phyloP scores from a whole-genome alignment of 805 yeast species.

The Nakazawaea anatomiae region DNA sequence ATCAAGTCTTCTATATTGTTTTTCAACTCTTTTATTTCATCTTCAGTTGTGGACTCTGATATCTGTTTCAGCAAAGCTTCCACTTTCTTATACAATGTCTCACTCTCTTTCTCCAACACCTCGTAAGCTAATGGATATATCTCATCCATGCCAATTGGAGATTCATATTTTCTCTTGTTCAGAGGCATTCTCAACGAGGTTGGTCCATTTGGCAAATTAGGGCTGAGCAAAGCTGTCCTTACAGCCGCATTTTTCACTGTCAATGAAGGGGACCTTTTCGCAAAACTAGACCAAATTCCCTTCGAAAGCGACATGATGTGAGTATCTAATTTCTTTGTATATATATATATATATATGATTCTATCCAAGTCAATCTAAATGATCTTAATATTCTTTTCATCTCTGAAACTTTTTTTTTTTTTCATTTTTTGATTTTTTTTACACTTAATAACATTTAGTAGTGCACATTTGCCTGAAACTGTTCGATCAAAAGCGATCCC shows the following conservation, averaged over 20 bases:
- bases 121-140: slow-evolving; percentile 68
- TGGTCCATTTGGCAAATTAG: slow-evolving; percentile 42
- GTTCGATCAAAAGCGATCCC: too few species aligned
- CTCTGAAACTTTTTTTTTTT: too few species aligned
- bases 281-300: slow-evolving; percentile 30
- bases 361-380: too few species aligned
- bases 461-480: too few species aligned
- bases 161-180: slow-evolving; percentile 46
- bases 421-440: too few species aligned
- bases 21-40: slow-evolving; percentile 18
- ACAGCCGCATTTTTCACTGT: slow-evolving; percentile 21
- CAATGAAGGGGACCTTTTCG: slow-evolving; percentile 25
- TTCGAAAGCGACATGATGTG: slow-evolving; percentile 20
- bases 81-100: slow-evolving; percentile 31
- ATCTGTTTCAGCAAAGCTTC: slow-evolving; percentile 27
- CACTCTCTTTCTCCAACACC: slow-evolving; percentile 43
- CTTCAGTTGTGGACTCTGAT: slow-evolving; percentile 12
- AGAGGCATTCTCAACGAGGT: slow-evolving; percentile 38
- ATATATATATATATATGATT: too few species aligned
- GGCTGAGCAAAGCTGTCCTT: slow-evolving; percentile 23
- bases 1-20: slow-evolving; percentile 25
- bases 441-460: too few species aligned
- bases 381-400: too few species aligned
- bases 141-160: slow-evolving; percentile 67
- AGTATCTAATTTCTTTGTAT: background rate